phyloP scores from a whole-genome alignment of 108 stramenopile genomes.

The Nitzschia putrida region DNA sequence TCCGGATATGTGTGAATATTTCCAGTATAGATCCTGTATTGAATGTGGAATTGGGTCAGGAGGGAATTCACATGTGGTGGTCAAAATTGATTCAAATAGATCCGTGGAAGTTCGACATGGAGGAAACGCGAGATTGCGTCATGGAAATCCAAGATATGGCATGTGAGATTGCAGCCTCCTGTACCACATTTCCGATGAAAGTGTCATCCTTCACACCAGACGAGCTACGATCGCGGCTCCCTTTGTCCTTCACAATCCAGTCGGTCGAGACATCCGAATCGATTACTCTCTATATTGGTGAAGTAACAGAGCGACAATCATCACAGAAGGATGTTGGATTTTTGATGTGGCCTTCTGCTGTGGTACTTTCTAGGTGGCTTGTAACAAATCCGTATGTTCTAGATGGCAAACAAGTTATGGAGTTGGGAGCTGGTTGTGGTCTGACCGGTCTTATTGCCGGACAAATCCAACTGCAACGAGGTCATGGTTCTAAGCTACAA shows the following conservation, averaged over 20 bases:
- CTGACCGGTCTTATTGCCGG: constrained; percentile 73
- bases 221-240: constrained; percentile 59
- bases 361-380: constrained; percentile 72
- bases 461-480: constrained; percentile 17
- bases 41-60: constrained; percentile 60
- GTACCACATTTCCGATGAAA: constrained; percentile 38
- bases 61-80: constrained; percentile 54
- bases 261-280: constrained; percentile 16
- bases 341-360: constrained; percentile 88
- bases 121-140: constrained; percentile 63
- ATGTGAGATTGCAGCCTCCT: constrained; percentile 58
- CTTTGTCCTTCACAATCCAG: constrained; percentile 50
- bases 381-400: constrained; percentile 41
- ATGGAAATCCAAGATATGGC: constrained; percentile 77
- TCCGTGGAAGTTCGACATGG: constrained; percentile 23
- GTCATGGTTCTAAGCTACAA: neutral
- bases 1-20: neutral
- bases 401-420: constrained; percentile 40
- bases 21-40: constrained; percentile 48
- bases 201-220: constrained; percentile 54
- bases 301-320: constrained; percentile 68
- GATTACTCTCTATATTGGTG: constrained; percentile 60
- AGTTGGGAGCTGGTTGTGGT: constrained; percentile 81
- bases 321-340: constrained; percentile 86
- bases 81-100: constrained; percentile 43